Evolutionary conservation across 495 filamentous ascomycete species (phyloP).

Genomic region (Xylaria castorea): DNA sequence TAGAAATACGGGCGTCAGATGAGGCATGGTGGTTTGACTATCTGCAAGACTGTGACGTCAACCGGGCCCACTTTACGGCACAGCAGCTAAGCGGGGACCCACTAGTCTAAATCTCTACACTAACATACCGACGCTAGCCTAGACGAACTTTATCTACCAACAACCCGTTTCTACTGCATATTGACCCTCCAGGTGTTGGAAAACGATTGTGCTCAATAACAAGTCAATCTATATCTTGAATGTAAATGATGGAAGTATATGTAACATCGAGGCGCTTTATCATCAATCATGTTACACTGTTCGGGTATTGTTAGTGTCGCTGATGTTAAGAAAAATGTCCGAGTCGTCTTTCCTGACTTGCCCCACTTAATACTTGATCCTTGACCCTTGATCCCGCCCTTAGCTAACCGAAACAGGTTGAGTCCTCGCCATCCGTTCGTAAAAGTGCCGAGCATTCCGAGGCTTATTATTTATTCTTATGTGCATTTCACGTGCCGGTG

Average conservation of each 20-base stretch:
- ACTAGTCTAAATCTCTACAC: background rate
- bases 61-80: background rate
- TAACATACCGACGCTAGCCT: background rate
- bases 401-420: background rate
- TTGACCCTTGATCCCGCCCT: background rate
- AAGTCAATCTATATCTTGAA: background rate
- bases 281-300: background rate
- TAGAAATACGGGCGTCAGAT: constrained; percentile 22
- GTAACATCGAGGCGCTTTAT: background rate
- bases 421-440: background rate
- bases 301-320: background rate
- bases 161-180: background rate
- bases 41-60: constrained; percentile 14
- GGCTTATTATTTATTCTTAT: constrained; percentile 10
- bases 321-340: background rate
- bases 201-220: background rate
- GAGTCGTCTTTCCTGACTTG: background rate
- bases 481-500: background rate
- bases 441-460: constrained; percentile 15
- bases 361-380: background rate
- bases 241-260: no score
- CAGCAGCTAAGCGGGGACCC: background rate
- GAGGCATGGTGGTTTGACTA: constrained; percentile 12
- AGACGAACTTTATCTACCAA: background rate
- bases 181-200: background rate